Evolutionary conservation across 2,329 filamentous ascomycete genomes (phyloP).

Genomic region (Aschersonia sp.): DNA sequence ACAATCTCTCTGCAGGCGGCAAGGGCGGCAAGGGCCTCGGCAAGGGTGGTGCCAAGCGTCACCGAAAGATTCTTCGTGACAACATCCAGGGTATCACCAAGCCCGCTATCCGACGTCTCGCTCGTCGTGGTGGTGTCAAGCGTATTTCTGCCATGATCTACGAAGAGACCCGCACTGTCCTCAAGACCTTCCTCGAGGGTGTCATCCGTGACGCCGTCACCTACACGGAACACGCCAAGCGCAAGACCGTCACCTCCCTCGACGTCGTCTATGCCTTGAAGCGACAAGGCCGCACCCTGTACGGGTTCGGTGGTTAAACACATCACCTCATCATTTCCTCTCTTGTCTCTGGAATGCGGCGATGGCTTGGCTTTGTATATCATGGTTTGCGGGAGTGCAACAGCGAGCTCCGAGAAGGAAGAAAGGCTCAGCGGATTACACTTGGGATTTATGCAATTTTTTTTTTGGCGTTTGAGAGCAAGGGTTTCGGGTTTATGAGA

Average conservation of each 20-base stretch:
- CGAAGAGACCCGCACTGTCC: constrained; percentile 63
- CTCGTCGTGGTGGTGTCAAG: constrained; percentile 98
- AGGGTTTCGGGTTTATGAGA: constrained; percentile 3
- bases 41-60: constrained; percentile 97
- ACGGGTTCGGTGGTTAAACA: constrained; percentile 76
- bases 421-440: constrained; percentile 11
- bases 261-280: constrained; percentile 55
- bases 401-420: neutral
- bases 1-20: constrained; percentile 48
- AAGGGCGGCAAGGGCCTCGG: constrained; percentile 97
- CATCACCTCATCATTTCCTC: neutral
- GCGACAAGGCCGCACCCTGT: constrained; percentile 62
- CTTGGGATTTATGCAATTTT: constrained; percentile 10
- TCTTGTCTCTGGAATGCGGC: neutral
- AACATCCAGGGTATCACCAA: constrained; percentile 99
- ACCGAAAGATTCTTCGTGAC: constrained; percentile 98
- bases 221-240: constrained; percentile 70
- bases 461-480: constrained; percentile 2
- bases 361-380: constrained; percentile 2
- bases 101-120: constrained; percentile 95
- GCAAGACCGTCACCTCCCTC: constrained; percentile 62
- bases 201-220: constrained; percentile 66
- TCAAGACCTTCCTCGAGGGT: constrained; percentile 65
- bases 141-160: constrained; percentile 95
- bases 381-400: neutral